Conservation (phyloP, 805 yeast genomes). For the Yamadazyma ubonensis region DNA sequence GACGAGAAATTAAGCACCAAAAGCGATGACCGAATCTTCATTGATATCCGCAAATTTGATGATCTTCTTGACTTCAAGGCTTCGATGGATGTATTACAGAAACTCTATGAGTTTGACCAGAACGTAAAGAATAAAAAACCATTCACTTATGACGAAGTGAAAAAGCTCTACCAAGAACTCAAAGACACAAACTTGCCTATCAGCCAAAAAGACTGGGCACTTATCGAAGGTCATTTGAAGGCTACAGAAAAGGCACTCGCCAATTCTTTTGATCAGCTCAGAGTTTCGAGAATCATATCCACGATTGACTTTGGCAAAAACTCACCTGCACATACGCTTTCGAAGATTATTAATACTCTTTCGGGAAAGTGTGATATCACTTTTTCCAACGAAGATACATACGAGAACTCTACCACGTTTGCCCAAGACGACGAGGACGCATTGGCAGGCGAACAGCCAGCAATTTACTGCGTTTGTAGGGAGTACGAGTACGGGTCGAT, state of each 20-base stretch:
- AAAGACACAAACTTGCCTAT: slow-evolving; percentile 14
- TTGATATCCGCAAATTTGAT: slow-evolving; percentile 25
- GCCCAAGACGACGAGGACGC: slow-evolving; percentile 13
- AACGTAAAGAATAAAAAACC: not conserved
- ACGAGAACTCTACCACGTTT: slow-evolving; percentile 22
- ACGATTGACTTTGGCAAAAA: slow-evolving; percentile 3
- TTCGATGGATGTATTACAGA: slow-evolving; percentile 12
- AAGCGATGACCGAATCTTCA: slow-evolving; percentile 26
- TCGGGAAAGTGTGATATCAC: slow-evolving; percentile 23
- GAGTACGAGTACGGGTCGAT: slow-evolving; percentile 57
- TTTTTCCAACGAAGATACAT: slow-evolving; percentile 30
- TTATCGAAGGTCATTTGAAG: slow-evolving; percentile 5
- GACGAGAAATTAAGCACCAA: slow-evolving; percentile 24
- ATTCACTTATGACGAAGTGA: slow-evolving; percentile 22
- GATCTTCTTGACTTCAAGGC: slow-evolving; percentile 25
- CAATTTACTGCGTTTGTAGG: slow-evolving; percentile 60
- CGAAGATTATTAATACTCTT: slow-evolving; percentile 2
- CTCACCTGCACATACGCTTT: too few relatives aligned
- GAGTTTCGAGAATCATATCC: not conserved
- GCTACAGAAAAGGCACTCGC: not conserved
- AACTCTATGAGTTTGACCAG: slow-evolving; percentile 17
- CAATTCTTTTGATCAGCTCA: slow-evolving; percentile 1
- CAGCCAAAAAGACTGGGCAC: slow-evolving; percentile 7
- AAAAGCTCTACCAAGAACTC: slow-evolving; percentile 23
- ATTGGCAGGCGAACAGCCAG: slow-evolving; percentile 14